phyloP scores from a whole-genome alignment of 2,329 filamentous ascomycete species.

The Fusarium bactridioides region DNA sequence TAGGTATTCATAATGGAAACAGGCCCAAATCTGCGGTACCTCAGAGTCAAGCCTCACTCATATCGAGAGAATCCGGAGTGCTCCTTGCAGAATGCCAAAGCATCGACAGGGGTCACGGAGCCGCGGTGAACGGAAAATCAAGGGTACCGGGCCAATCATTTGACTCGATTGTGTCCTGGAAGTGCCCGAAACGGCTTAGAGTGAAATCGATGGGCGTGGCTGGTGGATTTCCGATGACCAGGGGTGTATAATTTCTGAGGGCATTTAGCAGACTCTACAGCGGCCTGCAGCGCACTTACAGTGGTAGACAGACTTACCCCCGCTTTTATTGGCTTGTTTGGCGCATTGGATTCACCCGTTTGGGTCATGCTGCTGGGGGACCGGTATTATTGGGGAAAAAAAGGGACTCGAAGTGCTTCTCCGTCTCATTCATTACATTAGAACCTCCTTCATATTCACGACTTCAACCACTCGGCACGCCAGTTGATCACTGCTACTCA shows the following conservation, averaged over 20 bases:
- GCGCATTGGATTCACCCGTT: slow-evolving; percentile 33
- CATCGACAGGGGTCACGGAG: slow-evolving; percentile 28
- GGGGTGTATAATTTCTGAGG: slow-evolving; percentile 13
- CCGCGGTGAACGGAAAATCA: slow-evolving; percentile 44
- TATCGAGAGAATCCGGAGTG: slow-evolving; percentile 33
- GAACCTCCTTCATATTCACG: slow-evolving; percentile 34
- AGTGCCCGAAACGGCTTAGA: slow-evolving; percentile 43
- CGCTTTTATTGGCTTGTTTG: slow-evolving; percentile 32
- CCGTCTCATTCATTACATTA: slow-evolving; percentile 39
- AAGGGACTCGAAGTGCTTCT: slow-evolving; percentile 41
- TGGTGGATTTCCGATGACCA: slow-evolving; percentile 25
- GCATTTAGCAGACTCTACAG: slow-evolving; percentile 14
- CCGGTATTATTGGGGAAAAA: slow-evolving; percentile 40
- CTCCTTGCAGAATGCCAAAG: slow-evolving; percentile 28
- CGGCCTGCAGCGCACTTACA: slow-evolving; percentile 24
- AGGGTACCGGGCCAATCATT: slow-evolving; percentile 41
- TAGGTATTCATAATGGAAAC: not conserved
- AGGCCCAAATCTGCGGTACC: not conserved
- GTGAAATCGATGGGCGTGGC: slow-evolving; percentile 24
- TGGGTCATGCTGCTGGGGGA: slow-evolving; percentile 25
- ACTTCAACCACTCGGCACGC: slow-evolving; percentile 16
- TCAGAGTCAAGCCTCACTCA: slow-evolving; percentile 10
- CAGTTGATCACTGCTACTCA: slow-evolving; percentile 21
- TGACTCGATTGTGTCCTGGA: slow-evolving; percentile 10
- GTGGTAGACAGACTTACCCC: slow-evolving; percentile 4